Evolutionary conservation across 2,329 filamentous ascomycete species (phyloP), one percentile per base, ranked within the genome.

Genomic region (Penicillium brevicompactum): DNA sequence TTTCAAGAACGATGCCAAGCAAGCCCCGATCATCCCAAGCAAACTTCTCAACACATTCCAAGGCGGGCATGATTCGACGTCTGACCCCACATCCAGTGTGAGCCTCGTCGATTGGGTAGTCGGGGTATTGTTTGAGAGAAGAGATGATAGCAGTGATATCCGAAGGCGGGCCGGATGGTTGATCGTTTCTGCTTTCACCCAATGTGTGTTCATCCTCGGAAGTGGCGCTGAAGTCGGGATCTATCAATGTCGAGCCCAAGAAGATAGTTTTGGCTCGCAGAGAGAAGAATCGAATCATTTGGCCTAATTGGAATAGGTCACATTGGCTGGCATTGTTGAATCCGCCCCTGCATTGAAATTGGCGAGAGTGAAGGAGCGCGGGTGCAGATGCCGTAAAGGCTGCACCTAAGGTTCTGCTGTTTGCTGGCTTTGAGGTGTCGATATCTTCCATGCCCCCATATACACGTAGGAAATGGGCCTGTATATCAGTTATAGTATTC

Each of bases 271-370:
- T 76, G 32, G 75, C 70, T 32, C 75, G 70, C 31, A 74, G 57
- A 5, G 70, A 59, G 40, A 78, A 76, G 56, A 78, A 78, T 9
- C 74, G 72, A 18, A 72, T 67, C 67, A 77, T 77, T 58, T 78
- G 74, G 11, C 76, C 76, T 1, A 78, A 63, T 42, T 78, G 75
- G 53, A 78, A 78, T 5, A 73, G 67, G 53, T 78, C 76, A 54
- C 76, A 78, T 51, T 74, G 70, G 42, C 67, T 71, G 6, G 74
- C 76, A 41, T 77, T 77, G 42, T 65, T 72, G 53, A 75, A 71
- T 10, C 69, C 74, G 45, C 71, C 73, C 30, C 72, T 73, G 55
- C 76, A 78, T 63, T 78, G 76, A 18, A 70, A 69, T 11, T 62
- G 62, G 18, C 68, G 68, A 2, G 61, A 52, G 46, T 62, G 66